These are phyloP conservation scores for Chlamydomonas sphaeroides DNA, from an alignment of 139 green algal genomes.

Conservation along the genomic window DNA sequence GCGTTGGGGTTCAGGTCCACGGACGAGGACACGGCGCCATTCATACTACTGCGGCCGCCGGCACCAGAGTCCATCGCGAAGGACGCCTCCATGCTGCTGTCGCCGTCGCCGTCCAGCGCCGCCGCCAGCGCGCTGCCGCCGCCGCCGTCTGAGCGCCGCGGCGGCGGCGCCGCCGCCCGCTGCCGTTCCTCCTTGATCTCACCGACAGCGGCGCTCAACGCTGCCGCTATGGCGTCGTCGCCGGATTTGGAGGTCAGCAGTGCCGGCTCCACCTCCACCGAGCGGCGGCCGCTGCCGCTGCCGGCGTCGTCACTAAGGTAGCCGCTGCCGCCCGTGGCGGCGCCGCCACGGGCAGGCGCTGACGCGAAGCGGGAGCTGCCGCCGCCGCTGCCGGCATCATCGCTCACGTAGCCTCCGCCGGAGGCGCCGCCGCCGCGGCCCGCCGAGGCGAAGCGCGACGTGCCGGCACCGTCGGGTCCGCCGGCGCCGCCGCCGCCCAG, in stretches of 20 bases:
- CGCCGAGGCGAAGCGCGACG: background rate
- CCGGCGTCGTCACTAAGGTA: too few relatives aligned
- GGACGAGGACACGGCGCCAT: conserved; percentile 1
- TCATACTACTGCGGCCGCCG: conserved; percentile 15
- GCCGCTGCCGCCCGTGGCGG: background rate
- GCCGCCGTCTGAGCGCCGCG: background rate
- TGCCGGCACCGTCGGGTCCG: background rate
- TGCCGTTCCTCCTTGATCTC: background rate
- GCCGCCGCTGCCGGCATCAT: background rate
- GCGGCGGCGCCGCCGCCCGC: background rate
- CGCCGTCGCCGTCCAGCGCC: background rate
- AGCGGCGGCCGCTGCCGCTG: background rate
- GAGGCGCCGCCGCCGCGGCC: background rate
- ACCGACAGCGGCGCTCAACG: background rate
- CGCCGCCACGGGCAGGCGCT: background rate
- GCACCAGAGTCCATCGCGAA: conserved; percentile 9
- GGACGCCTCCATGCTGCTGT: conserved; percentile 16
- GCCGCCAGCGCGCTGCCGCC: background rate
- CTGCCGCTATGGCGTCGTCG: conserved; percentile 14
- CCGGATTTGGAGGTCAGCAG: background rate
- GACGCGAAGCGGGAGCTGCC: background rate
- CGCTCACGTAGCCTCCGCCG: background rate
- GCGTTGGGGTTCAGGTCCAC: conserved; percentile 9
- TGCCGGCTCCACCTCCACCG: background rate
- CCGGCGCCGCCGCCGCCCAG: background rate